Conservation (phyloP, 1,139 yeast species). For the Candida smagusa region DNA sequence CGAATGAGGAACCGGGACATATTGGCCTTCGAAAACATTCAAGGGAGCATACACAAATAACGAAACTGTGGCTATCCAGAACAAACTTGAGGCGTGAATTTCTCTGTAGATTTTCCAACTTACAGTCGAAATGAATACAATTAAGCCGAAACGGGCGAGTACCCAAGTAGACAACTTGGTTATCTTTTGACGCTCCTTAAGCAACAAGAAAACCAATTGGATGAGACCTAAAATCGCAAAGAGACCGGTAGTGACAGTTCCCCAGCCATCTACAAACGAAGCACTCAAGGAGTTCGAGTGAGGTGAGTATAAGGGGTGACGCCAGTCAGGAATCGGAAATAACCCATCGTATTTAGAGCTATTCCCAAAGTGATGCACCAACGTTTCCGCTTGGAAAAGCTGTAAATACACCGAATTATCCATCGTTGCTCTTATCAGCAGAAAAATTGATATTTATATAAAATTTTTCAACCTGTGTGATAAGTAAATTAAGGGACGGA, state of each 20-base stretch:
- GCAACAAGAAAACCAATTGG: slow-evolving; percentile 10
- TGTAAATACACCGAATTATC: background rate
- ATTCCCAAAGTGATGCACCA: background rate
- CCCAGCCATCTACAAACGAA: slow-evolving; percentile 9
- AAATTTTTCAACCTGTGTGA: too few species aligned
- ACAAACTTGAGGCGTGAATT: background rate
- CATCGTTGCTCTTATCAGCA: too few species aligned
- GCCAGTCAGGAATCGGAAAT: slow-evolving; percentile 9
- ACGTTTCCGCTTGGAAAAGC: background rate
- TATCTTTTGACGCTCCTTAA: background rate
- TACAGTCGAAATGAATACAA: background rate
- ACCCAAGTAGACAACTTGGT: background rate
- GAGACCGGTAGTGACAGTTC: slow-evolving; percentile 2
- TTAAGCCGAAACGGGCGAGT: background rate
- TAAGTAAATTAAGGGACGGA: too few species aligned
- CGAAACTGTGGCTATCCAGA: background rate
- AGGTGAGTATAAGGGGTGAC: slow-evolving; percentile 13
- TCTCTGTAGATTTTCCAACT: background rate
- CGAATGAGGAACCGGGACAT: slow-evolving; percentile 9
- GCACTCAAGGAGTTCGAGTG: slow-evolving; percentile 16
- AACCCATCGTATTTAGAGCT: background rate
- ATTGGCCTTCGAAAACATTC: slow-evolving; percentile 8
- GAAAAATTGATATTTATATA: too few species aligned
- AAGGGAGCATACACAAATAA: slow-evolving; percentile 8
- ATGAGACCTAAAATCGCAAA: slow-evolving; percentile 11